A percentile compares a stretch with the other conserved stretches of the same genome.
phyloP scores from a whole-genome alignment of 495 filamentous ascomycete species.

The Tuber calosporum region DNA sequence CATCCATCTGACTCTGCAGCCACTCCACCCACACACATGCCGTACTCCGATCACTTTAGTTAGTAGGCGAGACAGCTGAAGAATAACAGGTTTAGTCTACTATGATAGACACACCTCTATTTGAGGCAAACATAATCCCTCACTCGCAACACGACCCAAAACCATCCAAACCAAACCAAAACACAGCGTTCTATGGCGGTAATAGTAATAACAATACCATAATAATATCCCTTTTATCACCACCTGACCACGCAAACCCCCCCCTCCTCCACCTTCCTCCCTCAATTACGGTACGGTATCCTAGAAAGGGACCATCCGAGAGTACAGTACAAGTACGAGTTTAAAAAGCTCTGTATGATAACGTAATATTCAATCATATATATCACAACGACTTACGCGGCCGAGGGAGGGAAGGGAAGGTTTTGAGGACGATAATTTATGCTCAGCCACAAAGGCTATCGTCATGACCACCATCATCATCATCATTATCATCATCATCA shows the following conservation, averaged over 20 bases:
- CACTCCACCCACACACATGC: neutral
- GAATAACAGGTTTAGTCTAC: too few species aligned
- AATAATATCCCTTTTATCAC: neutral
- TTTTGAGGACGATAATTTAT: too few species aligned
- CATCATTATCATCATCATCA: slow-evolving; percentile 41
- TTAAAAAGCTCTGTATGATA: too few species aligned
- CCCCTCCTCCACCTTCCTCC: neutral
- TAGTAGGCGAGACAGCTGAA: too few species aligned
- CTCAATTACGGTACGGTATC: neutral
- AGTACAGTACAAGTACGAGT: too few species aligned
- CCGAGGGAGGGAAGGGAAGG: neutral
- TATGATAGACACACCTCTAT: neutral
- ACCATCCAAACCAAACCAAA: neutral
- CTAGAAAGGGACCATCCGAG: neutral
- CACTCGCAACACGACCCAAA: neutral
- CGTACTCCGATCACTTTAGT: too few species aligned
- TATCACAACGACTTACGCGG: neutral
- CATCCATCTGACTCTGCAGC: neutral
- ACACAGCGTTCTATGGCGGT: neutral
- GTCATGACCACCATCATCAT: slow-evolving; percentile 46
- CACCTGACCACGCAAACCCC: neutral
- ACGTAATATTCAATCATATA: neutral
- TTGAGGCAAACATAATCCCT: neutral
- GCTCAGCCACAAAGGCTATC: slow-evolving; percentile 23
- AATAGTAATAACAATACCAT: too few species aligned